These are phyloP conservation scores for Aquilaria agallochum DNA, from an alignment of 441 rosid species.

Conservation along the genomic window DNA sequence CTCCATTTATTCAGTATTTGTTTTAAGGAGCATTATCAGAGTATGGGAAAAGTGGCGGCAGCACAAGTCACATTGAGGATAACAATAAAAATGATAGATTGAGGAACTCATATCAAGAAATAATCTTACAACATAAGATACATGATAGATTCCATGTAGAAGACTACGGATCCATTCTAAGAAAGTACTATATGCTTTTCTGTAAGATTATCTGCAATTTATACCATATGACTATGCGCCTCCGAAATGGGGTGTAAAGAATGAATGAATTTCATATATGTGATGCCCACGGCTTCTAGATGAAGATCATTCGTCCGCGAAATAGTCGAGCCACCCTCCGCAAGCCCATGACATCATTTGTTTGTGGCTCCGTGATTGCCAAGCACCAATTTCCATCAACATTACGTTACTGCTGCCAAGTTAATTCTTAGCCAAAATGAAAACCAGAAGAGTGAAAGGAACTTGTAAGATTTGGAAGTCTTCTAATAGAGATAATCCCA, in stretches of 20 bases:
- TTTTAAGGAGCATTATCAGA: no score
- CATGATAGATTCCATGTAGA: no score
- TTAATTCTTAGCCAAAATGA: constrained; percentile 59
- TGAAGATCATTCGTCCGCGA: constrained; percentile 16
- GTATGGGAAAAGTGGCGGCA: no score
- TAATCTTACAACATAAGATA: not conserved
- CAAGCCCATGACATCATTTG: constrained; percentile 10
- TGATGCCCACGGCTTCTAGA: constrained; percentile 6
- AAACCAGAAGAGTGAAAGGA: constrained; percentile 71
- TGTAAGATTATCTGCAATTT: constrained; percentile 17
- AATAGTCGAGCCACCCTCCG: constrained; percentile 15
- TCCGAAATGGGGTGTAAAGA: constrained; percentile 32
- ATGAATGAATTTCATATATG: constrained; percentile 34
- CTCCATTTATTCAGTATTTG: no score
- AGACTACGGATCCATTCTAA: no score
- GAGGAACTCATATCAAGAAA: not conserved
- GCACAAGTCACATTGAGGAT: no score
- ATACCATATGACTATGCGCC: constrained; percentile 26
- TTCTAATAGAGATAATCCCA: constrained; percentile 56
- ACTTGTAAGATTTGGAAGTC: constrained; percentile 61
- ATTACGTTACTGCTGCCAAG: constrained; percentile 10
- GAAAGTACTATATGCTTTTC: constrained; percentile 11
- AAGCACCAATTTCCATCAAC: not conserved
- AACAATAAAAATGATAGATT: no score
- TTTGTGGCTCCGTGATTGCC: not conserved